phyloP scores from a whole-genome alignment of 257 asterid genomes.

The Solanum pimpinellifolium region DNA sequence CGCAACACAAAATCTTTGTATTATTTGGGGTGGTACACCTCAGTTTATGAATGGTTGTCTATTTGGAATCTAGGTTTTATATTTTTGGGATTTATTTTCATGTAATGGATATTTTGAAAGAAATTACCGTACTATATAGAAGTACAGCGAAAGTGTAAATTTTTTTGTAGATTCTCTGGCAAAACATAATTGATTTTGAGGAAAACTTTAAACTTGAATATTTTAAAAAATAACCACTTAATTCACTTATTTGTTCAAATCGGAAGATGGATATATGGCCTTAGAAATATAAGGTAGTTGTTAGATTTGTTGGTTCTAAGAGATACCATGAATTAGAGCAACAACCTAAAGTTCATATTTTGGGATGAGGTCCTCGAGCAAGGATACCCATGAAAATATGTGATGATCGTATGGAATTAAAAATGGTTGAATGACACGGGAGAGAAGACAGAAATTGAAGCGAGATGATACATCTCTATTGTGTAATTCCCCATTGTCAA shows the following conservation, averaged over 20 bases:
- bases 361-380: not conserved
- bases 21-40: not conserved
- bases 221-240: no score
- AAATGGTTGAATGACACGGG: no score
- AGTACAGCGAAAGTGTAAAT: not conserved
- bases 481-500: no score
- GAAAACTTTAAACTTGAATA: no score
- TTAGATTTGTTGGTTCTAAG: not conserved
- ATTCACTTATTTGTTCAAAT: no score
- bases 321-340: not conserved
- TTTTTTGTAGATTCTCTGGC: not conserved
- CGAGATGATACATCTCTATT: not conserved
- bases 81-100: not conserved
- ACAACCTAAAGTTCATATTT: no score
- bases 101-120: no score
- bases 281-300: not conserved
- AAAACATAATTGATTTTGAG: no score
- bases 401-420: not conserved
- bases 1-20: not conserved
- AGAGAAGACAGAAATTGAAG: no score
- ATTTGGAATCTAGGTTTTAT: not conserved
- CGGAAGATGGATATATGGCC: not conserved
- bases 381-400: not conserved
- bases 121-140: no score
- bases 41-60: not conserved